Base-by-base conservation (phyloP, 352 stramenopile genomes). In the Phytophthora ramorum region DNA sequence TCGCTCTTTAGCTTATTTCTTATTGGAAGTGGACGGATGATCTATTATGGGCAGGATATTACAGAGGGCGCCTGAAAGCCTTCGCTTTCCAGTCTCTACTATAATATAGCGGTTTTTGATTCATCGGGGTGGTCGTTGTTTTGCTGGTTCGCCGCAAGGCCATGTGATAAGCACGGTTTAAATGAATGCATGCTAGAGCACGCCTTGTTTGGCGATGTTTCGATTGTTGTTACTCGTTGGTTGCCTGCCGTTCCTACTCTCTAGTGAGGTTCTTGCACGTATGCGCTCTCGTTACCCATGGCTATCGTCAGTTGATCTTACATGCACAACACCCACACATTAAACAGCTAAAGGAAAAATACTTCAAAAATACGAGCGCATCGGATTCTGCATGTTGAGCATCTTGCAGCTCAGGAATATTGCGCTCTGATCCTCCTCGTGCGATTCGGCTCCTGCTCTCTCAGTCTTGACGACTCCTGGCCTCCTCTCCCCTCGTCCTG, bases 51-150 rank as follows among this genome's bases (percentile, higher is more conserved):
- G 62, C 54, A 49, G 19, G 50, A 58, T 71, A 63, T 62, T 62
- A 58, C 58, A 68, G 49, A 46, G 50, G 37, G 58, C 35, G 47
- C 59, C 30, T 20, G 44, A 58, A 63, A 52, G 62, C 48, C 51
- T 52, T 50, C 43, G 28, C 52, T 57, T 48, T 64, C 37, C 47
- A 51, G 35, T 60, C 48, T 65, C 47, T 47, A 70, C 55, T 66
- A 69, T 69, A 73, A 73, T 73, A 69, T 71, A 70, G 54, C 61
- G 55, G 45, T 37, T 55, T 73, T 66, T 66, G 55, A 55, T 55
- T 38, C 55, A 58, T 64, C 28, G 26, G 10, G 17, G 24, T 53
- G n/a, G n/a, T n/a, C n/a, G n/a, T n/a, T n/a, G n/a, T n/a, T n/a
- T n/a, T n/a, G n/a, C n/a, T n/a, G n/a, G n/a, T n/a, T n/a, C n/a